Percentiles rank a stretch among this genome's conserved stretches.
Evolutionary conservation across 2,329 filamentous ascomycete genomes (phyloP).

Genomic region (Xylariaceae sp.): DNA sequence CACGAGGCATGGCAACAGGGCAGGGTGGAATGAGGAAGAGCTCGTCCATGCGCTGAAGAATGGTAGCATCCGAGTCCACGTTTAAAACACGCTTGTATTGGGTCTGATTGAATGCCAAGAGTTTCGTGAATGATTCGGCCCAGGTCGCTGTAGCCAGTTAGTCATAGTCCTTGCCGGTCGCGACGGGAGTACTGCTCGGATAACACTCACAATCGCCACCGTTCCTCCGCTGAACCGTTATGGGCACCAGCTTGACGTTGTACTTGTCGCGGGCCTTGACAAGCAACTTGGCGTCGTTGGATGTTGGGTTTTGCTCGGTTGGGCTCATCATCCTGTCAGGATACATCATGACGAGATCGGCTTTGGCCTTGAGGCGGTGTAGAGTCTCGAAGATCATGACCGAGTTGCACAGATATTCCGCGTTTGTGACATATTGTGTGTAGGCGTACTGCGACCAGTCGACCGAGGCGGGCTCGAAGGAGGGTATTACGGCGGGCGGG

Average conservation of each 20-base stretch:
- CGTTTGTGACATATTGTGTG: conserved; percentile 44
- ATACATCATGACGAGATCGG: conserved; percentile 43
- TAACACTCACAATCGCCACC: conserved; percentile 30
- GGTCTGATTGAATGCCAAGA: conserved; percentile 62
- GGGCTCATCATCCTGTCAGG: conserved; percentile 35
- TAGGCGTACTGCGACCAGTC: conserved; percentile 44
- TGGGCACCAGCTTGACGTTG: conserved; percentile 38
- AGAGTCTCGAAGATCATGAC: conserved; percentile 46
- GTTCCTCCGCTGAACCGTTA: conserved; percentile 35
- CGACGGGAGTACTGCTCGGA: neutral
- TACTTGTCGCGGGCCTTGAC: conserved; percentile 41
- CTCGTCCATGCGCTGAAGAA: conserved; percentile 62
- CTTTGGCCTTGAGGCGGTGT: conserved; percentile 36
- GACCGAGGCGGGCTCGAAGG: conserved; percentile 23
- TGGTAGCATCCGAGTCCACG: conserved; percentile 56
- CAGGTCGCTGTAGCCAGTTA: conserved; percentile 40
- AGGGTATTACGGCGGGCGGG: conserved; percentile 20
- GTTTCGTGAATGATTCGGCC: conserved; percentile 62
- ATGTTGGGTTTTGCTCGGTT: conserved; percentile 23
- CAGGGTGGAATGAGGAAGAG: conserved; percentile 61
- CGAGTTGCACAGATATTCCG: conserved; percentile 44
- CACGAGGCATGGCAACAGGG: conserved; percentile 61
- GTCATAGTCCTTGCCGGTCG: neutral
- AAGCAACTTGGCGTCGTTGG: conserved; percentile 32
- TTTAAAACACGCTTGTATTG: conserved; percentile 50